Base-by-base conservation (phyloP, 2,329 filamentous ascomycete species). In the Pleomassaria siparia region DNA sequence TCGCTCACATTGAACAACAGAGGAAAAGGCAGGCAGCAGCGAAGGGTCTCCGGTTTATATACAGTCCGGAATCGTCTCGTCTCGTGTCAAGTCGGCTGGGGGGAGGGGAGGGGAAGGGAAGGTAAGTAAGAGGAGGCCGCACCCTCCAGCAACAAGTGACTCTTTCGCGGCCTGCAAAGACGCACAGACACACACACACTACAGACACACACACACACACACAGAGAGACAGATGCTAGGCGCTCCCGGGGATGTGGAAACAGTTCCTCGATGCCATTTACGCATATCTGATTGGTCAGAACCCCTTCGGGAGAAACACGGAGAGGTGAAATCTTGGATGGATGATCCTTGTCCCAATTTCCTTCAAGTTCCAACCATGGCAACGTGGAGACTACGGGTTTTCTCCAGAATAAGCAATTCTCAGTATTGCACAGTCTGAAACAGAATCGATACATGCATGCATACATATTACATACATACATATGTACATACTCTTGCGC, bases 121-220 rank as follows among this genome's bases (percentile, higher is more conserved):
- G 49, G 22, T 22, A 50, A 15, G 40, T n/a, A 39, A 21, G 47
- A 54, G 44, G 59, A 65, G 59, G 61, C 58, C 56, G 60, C 53
- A 53, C 46, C 56, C 49, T 51, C 40, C 47, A 46, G 44, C 26
- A 26, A 18, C 21, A 46, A 45, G 53, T 63, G 63, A 66, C 58
- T 62, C 51, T 65, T 57, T 44, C 56, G 28, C 43, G 33, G 40
- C 46, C 53, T 48, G 47, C 44, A 54, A 52, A 55, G 52, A 54
- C 43, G 50, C 50, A 55, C 35, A 50, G 50, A 49, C 47, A n/a
- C n/a, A n/a, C n/a, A n/a, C n/a, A n/a, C n/a, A n/a, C n/a, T n/a
- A n/a, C n/a, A n/a, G n/a, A n/a, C n/a, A n/a, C n/a, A n/a, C n/a
- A n/a, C n/a, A n/a, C n/a, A n/a, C n/a, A n/a, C n/a, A n/a, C n/a